phyloP scores from a whole-genome alignment of 2,329 filamentous ascomycete genomes.

The Geosmithia flava region DNA sequence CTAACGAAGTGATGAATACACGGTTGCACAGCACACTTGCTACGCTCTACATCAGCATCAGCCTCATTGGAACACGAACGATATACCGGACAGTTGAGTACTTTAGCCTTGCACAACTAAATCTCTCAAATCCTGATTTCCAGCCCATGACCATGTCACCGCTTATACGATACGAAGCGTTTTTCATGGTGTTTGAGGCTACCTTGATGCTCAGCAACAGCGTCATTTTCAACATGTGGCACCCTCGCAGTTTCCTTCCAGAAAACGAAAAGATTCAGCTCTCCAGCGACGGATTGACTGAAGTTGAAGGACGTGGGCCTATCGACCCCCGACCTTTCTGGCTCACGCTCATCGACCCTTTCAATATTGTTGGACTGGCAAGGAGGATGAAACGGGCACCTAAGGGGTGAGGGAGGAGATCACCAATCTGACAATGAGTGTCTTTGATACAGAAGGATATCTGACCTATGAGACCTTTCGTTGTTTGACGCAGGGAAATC shows the following conservation, averaged over 20 bases:
- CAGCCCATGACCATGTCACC: conserved; percentile 24
- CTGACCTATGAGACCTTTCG: too few relatives aligned
- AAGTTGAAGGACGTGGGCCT: conserved; percentile 35
- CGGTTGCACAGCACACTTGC: conserved; percentile 23
- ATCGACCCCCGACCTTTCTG: conserved; percentile 31
- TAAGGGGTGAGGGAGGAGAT: neutral
- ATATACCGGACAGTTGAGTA: conserved; percentile 48
- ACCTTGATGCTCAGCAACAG: conserved; percentile 38
- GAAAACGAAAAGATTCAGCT: conserved; percentile 35
- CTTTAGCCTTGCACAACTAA: conserved; percentile 33
- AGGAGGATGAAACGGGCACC: neutral
- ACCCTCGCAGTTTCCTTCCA: conserved; percentile 39
- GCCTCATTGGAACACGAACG: conserved; percentile 38
- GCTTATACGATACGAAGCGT: conserved; percentile 43
- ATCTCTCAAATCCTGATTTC: conserved; percentile 20
- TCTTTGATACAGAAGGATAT: too few relatives aligned
- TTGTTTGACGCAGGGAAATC: too few relatives aligned
- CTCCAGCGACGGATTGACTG: conserved; percentile 32
- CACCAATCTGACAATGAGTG: too few relatives aligned
- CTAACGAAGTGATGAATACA: conserved; percentile 18
- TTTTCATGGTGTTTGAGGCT: conserved; percentile 46
- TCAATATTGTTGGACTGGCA: conserved; percentile 15
- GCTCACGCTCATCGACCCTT: conserved; percentile 27
- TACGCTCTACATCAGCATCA: conserved; percentile 37
- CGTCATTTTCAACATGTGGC: conserved; percentile 33